These are phyloP conservation scores for Calocybe indica DNA, from an alignment of 768 basidiomycete genomes.

Conservation along the genomic window DNA sequence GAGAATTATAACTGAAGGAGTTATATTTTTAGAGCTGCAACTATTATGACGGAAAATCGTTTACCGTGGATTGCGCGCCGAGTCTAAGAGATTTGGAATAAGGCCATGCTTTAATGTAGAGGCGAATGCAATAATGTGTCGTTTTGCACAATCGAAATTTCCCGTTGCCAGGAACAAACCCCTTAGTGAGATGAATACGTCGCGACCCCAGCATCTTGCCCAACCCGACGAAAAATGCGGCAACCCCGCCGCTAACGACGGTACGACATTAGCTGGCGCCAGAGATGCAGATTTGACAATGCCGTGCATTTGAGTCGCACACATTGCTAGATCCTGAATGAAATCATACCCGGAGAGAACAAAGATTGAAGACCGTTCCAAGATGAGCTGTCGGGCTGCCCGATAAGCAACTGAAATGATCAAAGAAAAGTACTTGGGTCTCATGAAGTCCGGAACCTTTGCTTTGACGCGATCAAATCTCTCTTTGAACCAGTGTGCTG, in stretches of 20 bases:
- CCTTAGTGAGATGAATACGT: conserved; percentile 88
- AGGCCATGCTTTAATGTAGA: conserved; percentile 93
- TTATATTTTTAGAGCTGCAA: neutral
- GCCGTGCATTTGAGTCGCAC: conserved; percentile 87
- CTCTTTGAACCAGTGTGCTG: conserved; percentile 80
- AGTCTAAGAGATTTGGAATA: conserved; percentile 94
- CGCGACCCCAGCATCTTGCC: conserved; percentile 97
- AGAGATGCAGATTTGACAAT: conserved; percentile 87
- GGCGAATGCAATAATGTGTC: conserved; percentile 89
- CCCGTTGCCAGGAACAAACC: conserved; percentile 94
- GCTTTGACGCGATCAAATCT: conserved; percentile 79
- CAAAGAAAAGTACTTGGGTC: conserved; percentile 95
- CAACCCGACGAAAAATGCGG: conserved; percentile 92
- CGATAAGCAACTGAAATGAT: conserved; percentile 90
- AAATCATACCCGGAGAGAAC: conserved; percentile 80
- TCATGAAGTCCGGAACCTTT: conserved; percentile 76
- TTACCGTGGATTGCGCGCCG: conserved; percentile 75
- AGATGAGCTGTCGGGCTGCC: conserved; percentile 72
- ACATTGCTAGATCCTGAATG: conserved; percentile 85
- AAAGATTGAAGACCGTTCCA: conserved; percentile 89
- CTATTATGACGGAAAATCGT: conserved; percentile 9
- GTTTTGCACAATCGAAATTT: conserved; percentile 76
- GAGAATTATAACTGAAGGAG: conserved; percentile 75
- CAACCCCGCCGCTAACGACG: conserved; percentile 89
- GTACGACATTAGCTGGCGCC: conserved; percentile 59